phyloP scores from a whole-genome alignment of 176 grass and related monocot genomes.

The Triticum turgidum region DNA sequence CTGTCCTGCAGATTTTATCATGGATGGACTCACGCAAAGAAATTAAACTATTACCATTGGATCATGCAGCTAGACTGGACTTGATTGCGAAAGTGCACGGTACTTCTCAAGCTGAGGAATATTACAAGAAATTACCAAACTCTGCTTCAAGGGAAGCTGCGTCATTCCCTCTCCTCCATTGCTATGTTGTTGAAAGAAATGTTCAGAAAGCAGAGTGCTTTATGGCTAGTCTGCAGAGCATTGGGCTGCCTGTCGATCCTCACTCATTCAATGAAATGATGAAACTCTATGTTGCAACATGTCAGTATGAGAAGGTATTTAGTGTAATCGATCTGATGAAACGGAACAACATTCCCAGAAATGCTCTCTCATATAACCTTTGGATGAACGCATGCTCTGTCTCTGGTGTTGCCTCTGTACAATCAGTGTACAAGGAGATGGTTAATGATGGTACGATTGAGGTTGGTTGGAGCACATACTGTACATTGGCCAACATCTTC shows the following conservation, averaged over 20 bases:
- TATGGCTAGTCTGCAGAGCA: constrained; percentile 69
- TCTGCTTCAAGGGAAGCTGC: constrained; percentile 59
- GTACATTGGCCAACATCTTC: constrained; percentile 68
- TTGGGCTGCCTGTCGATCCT: constrained; percentile 63
- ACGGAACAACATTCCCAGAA: constrained; percentile 57
- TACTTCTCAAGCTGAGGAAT: constrained; percentile 59
- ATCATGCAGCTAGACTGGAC: constrained; percentile 66
- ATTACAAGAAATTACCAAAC: constrained; percentile 53
- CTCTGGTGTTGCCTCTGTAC: constrained; percentile 46
- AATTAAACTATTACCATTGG: constrained; percentile 41
- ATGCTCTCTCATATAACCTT: constrained; percentile 69
- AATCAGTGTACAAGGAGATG: constrained; percentile 68
- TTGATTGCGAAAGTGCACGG: constrained; percentile 58
- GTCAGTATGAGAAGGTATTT: constrained; percentile 46
- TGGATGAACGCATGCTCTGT: constrained; percentile 67
- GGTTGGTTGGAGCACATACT: constrained; percentile 92
- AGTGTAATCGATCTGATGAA: constrained; percentile 66
- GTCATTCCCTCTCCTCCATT: constrained; percentile 73
- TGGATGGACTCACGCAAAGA: constrained; percentile 63
- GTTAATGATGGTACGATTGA: constrained; percentile 53
- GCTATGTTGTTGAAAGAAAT: constrained; percentile 67
- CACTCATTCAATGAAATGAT: constrained; percentile 82
- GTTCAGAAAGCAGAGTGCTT: constrained; percentile 65
- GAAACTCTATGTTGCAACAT: constrained; percentile 68
- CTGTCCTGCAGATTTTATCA: constrained; percentile 60